Evolutionary conservation across 495 filamentous ascomycete species (phyloP).

Genomic region (Annulohypoxylon nitens): DNA sequence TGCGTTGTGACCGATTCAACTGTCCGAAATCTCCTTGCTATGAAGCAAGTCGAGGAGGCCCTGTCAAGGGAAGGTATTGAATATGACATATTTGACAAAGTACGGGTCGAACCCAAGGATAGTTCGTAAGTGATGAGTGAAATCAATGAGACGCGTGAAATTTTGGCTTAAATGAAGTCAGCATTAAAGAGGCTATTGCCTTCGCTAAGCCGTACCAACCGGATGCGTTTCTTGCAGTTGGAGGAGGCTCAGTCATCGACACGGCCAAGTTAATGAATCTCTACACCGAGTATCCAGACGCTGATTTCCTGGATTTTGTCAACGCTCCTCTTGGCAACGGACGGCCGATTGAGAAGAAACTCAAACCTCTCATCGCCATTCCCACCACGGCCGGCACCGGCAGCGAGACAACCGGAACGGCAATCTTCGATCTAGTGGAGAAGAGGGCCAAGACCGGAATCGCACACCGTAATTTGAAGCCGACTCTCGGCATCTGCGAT

Average conservation of each 20-base stretch:
- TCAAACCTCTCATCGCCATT: conserved; percentile 88
- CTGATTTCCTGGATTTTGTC: conserved; percentile 96
- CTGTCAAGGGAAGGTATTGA: conserved; percentile 80
- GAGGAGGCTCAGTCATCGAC: conserved; percentile 91
- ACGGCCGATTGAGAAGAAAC: conserved; percentile 79
- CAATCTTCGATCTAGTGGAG: conserved; percentile 93
- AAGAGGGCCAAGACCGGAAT: conserved; percentile 95
- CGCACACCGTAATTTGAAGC: conserved; percentile 93
- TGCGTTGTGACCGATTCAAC: conserved; percentile 90
- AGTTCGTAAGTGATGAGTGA: conserved; percentile 71
- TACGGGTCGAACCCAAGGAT: conserved; percentile 91
- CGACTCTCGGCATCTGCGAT: conserved; percentile 95
- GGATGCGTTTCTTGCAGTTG: conserved; percentile 93
- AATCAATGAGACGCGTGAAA: background rate
- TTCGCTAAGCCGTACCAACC: conserved; percentile 82
- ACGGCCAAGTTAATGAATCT: conserved; percentile 99
- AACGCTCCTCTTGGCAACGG: conserved; percentile 95
- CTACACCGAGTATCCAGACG: conserved; percentile 87
- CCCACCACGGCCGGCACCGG: conserved; percentile 97
- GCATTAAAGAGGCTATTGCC: conserved; percentile 86
- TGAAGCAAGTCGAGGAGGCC: conserved; percentile 84
- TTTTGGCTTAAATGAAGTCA: conserved; percentile 49
- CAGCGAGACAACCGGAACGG: conserved; percentile 95
- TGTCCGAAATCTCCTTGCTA: conserved; percentile 82
- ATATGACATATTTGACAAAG: conserved; percentile 82